Evolutionary conservation across 805 yeast genomes (phyloP).

Genomic region (Ogataea methanolica): DNA sequence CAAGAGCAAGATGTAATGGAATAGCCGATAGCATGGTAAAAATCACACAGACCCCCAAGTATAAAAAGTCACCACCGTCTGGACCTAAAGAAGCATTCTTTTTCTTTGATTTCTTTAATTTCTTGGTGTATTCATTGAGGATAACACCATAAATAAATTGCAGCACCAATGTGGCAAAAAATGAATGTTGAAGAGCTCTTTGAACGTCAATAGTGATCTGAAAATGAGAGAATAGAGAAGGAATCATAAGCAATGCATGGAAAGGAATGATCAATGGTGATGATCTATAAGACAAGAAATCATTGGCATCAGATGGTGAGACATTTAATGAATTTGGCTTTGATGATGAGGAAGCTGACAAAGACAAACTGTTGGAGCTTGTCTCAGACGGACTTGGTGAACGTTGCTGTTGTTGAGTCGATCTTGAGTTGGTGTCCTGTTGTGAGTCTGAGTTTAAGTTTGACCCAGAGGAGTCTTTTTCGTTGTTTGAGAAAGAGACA

Average conservation of each 20-base stretch:
- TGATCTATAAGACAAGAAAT: constrained; percentile 12
- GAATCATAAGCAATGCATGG: constrained; percentile 24
- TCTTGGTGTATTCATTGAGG: constrained; percentile 27
- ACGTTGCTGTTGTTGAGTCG: neutral
- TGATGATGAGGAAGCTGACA: neutral
- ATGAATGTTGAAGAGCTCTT: constrained; percentile 21
- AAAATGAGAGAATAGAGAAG: constrained; percentile 29
- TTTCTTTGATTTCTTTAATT: constrained; percentile 4
- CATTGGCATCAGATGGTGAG: neutral
- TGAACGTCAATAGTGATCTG: constrained; percentile 27
- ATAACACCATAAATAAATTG: constrained; percentile 34
- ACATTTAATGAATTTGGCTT: neutral
- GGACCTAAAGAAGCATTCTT: constrained; percentile 3
- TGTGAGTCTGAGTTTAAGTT: neutral
- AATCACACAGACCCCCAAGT: constrained; percentile 27
- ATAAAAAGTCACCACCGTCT: constrained; percentile 16
- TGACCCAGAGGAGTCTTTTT: neutral
- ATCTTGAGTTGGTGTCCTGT: neutral
- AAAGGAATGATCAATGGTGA: constrained; percentile 26
- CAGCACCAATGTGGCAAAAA: constrained; percentile 29
- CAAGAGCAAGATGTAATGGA: constrained; percentile 37
- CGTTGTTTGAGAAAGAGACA: constrained; percentile 24
- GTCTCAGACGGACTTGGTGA: no score
- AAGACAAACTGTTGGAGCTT: no score
- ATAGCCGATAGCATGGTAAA: constrained; percentile 33